Conservation (phyloP, 208 protist species). For the Acanthamoeba culbertsoni region DNA sequence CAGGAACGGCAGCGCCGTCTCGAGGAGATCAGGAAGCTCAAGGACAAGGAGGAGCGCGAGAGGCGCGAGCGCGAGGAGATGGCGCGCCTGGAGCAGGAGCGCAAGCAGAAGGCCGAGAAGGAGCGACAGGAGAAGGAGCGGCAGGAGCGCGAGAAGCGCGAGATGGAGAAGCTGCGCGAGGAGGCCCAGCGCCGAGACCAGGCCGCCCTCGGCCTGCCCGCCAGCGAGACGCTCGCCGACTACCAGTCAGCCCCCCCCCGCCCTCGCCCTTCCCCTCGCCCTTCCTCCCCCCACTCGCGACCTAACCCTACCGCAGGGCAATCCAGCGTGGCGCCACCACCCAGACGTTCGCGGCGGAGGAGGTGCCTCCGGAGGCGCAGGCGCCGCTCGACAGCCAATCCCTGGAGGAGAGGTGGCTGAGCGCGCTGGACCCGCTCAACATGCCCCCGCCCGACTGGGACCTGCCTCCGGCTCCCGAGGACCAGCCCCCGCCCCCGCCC, state of each 20-base stretch:
- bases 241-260: background rate
- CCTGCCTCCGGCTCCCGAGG: background rate
- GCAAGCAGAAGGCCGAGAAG: slow-evolving; percentile 32
- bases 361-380: background rate
- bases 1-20: slow-evolving; percentile 39
- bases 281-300: background rate
- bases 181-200: slow-evolving; percentile 31
- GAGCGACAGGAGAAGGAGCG: slow-evolving; percentile 26
- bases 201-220: slow-evolving; percentile 2
- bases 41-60: slow-evolving; percentile 49
- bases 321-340: background rate
- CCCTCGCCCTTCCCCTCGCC: background rate
- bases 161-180: slow-evolving; percentile 27
- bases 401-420: slow-evolving; percentile 22
- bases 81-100: background rate
- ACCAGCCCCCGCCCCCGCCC: background rate
- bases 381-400: background rate
- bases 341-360: slow-evolving; percentile 26
- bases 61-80: slow-evolving; percentile 39
- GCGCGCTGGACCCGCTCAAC: slow-evolving; percentile 17
- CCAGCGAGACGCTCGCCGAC: slow-evolving; percentile 37
- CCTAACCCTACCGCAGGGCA: background rate
- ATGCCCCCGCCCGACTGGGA: background rate
- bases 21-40: slow-evolving; percentile 21
- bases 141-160: background rate